Base-by-base conservation (phyloP, 495 filamentous ascomycete genomes). In the Emericellopsis terricola region DNA sequence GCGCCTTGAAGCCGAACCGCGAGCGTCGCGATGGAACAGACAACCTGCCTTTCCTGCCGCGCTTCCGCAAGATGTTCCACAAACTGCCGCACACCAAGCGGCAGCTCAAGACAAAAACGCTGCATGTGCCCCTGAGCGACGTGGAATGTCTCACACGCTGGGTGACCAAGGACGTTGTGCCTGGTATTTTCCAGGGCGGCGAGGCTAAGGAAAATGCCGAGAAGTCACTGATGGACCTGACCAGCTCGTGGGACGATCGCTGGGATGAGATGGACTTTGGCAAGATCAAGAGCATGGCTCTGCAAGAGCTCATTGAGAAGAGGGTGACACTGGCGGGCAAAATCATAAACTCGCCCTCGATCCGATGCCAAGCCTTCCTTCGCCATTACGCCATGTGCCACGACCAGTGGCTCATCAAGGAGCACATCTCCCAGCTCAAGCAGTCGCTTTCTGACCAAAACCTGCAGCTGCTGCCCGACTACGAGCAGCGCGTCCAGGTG, bases 391-490 rank as follows among this genome's bases (percentile, higher is more conserved):
- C 82, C 33, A 91, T 93, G 83, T 73, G 80, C 49, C 80, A 94
- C 46, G 82, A 94, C 49, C 79, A 93, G 56, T 94, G 85, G 83
- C 61, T 85, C 28, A 79, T 97, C 46, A 77, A 84, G 49, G 82
- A 91, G 45, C 84, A 87, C 39, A 93, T 97, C 43, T 65, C 71
- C 2, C 70, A 83, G 38, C 62, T 97, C 38, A 78, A 83, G 29
- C 74, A 79, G 49, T 57, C 83, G 15, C 87, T 96, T 59, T 92
- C 86, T 4, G 85, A 96, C 56, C 86, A 94, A 48, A 97, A 96
- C 43, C 70, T 97, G 1, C 87, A 93, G 47, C 70, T 97, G 1
- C 69, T 97, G n/a, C 89, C 89, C 0, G 91, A 97, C 56, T 97
- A 97, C 47, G 81, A 94, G 49, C 91, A 96, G 56, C 77, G 89